Evolutionary conservation across 2,329 filamentous ascomycete species (phyloP), one percentile per base, ranked within the genome.

Genomic region (Parasarocladium wereldwijsianum): DNA sequence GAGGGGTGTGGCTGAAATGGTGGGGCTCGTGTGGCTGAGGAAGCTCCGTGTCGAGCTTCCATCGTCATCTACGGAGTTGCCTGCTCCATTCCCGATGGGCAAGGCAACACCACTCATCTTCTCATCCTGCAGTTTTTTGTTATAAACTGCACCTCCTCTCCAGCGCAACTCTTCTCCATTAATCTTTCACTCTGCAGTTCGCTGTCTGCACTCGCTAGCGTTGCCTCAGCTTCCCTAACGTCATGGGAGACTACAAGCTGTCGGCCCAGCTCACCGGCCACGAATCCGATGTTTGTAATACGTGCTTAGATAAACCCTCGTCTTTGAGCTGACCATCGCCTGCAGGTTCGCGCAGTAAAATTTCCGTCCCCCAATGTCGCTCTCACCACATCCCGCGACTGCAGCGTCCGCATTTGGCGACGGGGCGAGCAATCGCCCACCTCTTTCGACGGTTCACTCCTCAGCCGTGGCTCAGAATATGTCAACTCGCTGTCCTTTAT

Each of bases 221-320:
- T 21, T 8, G n/a, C 19, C 19, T 10, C 12, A 14, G 25, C 25
- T 10, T 10, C 25, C 10, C 25, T 31, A 31, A 21, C 28, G 43
- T 19, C 43, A 86, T 87, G 79, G 62, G 67, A 54, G 77, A 85
- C 51, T 96, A 84, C 67, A 93, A 87, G 68, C 74, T 98, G 47
- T 93, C 90, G 37, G 85, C 87, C 42, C 80, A 83, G 48, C 69
- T 98, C 41, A 62, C 75, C 42, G 87, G 84, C 47, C 90, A 98
- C 53, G 80, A 90, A 54, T 79, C 90, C 52, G 90, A 98, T 72
- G 90, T 94, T 66, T 57, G 76, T 43, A 23, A 7, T 12, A 25
- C 27, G 23, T 33, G 17, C 12, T n/a, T n/a, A n/a, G n/a, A n/a
- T n/a, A n/a, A n/a, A n/a, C 20, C 29, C 32, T 34, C 19, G 10